Percentiles rank a stretch among this genome's conserved stretches.
These are phyloP conservation scores for Lonicera japonica DNA, from an alignment of 129 eudicot genomes.

Conservation along the genomic window DNA sequence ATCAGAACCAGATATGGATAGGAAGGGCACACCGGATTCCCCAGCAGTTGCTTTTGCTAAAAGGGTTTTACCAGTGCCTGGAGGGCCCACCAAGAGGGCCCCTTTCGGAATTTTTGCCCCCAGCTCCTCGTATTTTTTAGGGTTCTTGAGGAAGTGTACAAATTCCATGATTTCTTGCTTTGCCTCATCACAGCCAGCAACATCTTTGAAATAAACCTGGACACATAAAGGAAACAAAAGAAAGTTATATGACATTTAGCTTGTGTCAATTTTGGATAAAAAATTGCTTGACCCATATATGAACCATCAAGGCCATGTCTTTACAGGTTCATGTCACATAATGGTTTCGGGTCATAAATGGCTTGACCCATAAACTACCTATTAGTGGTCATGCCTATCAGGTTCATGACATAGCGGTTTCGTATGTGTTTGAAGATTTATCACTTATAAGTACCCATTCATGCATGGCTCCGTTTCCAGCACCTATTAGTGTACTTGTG, in stretches of 20 bases:
- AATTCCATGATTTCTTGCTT: conserved; percentile 81
- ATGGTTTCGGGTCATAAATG: too few species aligned
- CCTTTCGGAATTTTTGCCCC: conserved; percentile 97
- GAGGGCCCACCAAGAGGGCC: conserved; percentile 90
- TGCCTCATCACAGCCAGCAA: conserved; percentile 82
- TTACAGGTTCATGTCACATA: too few species aligned
- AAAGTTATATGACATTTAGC: not conserved
- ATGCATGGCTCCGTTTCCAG: too few species aligned
- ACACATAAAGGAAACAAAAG: conserved; percentile 2
- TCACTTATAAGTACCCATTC: too few species aligned
- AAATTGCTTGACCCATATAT: too few species aligned
- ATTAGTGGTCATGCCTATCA: too few species aligned
- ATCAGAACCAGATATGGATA: conserved; percentile 84
- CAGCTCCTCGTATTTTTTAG: conserved; percentile 66
- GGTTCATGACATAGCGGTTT: too few species aligned
- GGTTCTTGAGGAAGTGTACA: conserved; percentile 75
- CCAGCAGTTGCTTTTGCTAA: conserved; percentile 96
- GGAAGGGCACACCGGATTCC: conserved; percentile 87
- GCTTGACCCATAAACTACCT: too few species aligned
- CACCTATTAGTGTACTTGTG: too few species aligned
- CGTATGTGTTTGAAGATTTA: not conserved
- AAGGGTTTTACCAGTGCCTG: conserved; percentile 93
- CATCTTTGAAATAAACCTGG: conserved; percentile 64
- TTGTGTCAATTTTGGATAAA: not conserved
- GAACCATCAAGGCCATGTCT: too few species aligned